Conservation (phyloP, 2,329 filamentous ascomycete species). For the Fusarium sp. region DNA sequence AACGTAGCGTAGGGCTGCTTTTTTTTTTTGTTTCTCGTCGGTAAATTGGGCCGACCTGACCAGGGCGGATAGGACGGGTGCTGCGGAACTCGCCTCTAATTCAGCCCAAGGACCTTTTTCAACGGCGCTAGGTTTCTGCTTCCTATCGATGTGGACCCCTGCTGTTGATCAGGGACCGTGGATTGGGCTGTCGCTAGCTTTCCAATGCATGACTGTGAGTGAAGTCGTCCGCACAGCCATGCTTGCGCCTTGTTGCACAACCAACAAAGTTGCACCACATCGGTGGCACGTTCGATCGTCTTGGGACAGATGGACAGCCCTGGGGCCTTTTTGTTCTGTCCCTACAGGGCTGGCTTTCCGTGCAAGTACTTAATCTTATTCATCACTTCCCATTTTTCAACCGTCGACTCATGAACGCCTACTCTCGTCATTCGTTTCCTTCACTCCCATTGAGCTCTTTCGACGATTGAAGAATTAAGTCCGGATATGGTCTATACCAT, state of each 20-base stretch:
- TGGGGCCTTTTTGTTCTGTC: neutral
- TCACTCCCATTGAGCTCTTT: neutral
- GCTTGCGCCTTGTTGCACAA: constrained; percentile 19
- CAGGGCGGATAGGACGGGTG: neutral
- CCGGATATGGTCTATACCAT: neutral
- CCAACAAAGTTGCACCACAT: neutral
- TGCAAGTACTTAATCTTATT: constrained; percentile 12
- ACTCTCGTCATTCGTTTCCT: neutral
- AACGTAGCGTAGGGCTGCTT: neutral
- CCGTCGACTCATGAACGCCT: neutral
- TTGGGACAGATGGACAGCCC: neutral
- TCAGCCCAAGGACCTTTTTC: neutral
- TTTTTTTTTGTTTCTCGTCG: neutral
- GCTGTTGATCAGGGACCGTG: neutral
- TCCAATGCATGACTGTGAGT: neutral
- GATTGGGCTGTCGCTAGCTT: neutral
- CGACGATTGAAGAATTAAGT: constrained; percentile 9
- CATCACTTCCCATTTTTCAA: constrained; percentile 1
- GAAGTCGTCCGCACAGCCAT: constrained; percentile 20
- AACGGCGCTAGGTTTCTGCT: neutral
- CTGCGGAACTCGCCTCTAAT: neutral
- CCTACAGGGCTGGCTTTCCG: constrained; percentile 13
- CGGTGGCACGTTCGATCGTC: neutral
- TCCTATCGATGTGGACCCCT: neutral
- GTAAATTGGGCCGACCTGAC: neutral